Evolutionary conservation across 176 grass and related monocot species (phyloP).

Genomic region (Elymus sibiricus): DNA sequence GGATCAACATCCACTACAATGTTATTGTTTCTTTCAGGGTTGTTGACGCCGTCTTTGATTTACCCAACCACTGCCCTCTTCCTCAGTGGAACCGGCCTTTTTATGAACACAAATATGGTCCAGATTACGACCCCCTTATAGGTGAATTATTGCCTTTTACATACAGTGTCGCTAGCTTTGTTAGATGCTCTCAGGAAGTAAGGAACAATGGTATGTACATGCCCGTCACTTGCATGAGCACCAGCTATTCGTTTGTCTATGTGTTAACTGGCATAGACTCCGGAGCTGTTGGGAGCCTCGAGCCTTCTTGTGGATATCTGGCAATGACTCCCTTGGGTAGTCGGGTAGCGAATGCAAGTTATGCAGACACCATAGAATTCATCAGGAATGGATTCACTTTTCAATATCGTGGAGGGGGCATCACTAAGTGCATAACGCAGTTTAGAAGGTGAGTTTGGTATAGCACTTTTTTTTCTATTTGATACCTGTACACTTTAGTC

Average conservation of each 20-base stretch:
- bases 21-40: background rate
- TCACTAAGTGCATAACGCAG: background rate
- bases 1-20: background rate
- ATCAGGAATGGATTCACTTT: background rate
- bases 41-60: background rate
- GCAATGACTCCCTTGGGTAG: constrained; percentile 10
- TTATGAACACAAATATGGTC: background rate
- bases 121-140: no score
- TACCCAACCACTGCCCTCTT: background rate
- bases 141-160: fast-evolving
- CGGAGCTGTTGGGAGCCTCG: background rate
- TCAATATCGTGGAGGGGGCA: background rate
- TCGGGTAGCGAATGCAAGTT: background rate
- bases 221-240: constrained; percentile 18
- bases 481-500: background rate
- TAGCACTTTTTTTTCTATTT: background rate
- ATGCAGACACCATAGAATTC: background rate
- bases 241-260: constrained; percentile 26
- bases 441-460: background rate
- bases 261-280: background rate
- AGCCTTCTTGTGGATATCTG: constrained; percentile 34
- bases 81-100: background rate
- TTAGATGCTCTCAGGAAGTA: background rate
- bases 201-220: background rate
- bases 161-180: background rate